Conservation (phyloP, 2,329 filamentous ascomycete genomes). For the Macrophomina pseudophaseolina region DNA sequence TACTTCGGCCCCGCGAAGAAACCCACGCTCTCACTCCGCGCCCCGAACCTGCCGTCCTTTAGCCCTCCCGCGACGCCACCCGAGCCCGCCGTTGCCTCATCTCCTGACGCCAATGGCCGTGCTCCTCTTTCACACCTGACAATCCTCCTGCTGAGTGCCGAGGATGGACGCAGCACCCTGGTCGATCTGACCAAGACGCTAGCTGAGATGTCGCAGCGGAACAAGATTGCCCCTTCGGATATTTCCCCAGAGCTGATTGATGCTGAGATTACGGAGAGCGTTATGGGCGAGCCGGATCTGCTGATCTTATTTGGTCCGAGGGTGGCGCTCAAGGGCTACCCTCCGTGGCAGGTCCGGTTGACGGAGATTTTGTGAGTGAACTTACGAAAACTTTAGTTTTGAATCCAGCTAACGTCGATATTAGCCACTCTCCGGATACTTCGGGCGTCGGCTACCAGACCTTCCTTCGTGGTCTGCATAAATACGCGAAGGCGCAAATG, state of each 20-base stretch:
- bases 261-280: constrained; percentile 76
- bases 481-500: constrained; percentile 87
- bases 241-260: constrained; percentile 87
- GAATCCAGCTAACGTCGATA: background rate
- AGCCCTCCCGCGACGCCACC: constrained; percentile 51
- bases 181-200: constrained; percentile 95
- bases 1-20: constrained; percentile 78
- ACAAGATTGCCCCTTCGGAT: constrained; percentile 79
- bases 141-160: constrained; percentile 80
- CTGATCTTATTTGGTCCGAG: constrained; percentile 84
- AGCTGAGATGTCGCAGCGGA: constrained; percentile 90
- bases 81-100: constrained; percentile 42
- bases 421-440: constrained; percentile 67
- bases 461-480: constrained; percentile 83
- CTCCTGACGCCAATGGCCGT: constrained; percentile 40
- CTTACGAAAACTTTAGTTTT: background rate
- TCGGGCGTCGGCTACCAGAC: constrained; percentile 90
- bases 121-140: constrained; percentile 52
- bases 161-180: constrained; percentile 90
- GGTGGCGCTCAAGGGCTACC: constrained; percentile 86
- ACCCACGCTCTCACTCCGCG: constrained; percentile 73
- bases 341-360: constrained; percentile 92
- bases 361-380: constrained; percentile 83
- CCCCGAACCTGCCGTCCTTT: constrained; percentile 71
- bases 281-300: constrained; percentile 89